Evolutionary conservation across 1,139 yeast species (phyloP).

Genomic region (Candida frijolesensis): DNA sequence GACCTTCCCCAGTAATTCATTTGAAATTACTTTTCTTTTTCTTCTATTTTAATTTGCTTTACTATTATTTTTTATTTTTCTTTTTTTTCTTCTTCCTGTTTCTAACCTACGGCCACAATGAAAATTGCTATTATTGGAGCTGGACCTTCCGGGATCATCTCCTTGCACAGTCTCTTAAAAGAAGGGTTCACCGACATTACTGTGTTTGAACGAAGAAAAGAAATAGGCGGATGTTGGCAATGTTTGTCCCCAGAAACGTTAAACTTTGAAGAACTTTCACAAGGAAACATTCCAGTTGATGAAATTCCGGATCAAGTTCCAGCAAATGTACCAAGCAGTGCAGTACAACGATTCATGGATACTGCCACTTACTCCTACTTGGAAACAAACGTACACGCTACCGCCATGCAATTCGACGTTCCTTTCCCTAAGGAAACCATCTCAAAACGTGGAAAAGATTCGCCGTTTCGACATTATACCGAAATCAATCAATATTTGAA

Average conservation of each 20-base stretch:
- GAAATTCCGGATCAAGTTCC: slow-evolving; percentile 22
- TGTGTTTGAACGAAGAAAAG: slow-evolving; percentile 44
- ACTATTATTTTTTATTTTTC: not conserved
- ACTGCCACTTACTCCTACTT: slow-evolving; percentile 51
- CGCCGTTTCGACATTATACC: slow-evolving; percentile 52
- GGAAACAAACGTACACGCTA: slow-evolving; percentile 64
- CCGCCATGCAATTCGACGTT: slow-evolving; percentile 55
- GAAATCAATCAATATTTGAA: slow-evolving; percentile 51
- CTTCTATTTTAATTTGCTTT: too few species aligned
- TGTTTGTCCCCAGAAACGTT: slow-evolving; percentile 24
- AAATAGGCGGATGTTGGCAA: slow-evolving; percentile 52
- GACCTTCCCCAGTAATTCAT: too few species aligned
- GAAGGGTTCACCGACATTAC: slow-evolving; percentile 48
- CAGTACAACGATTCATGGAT: slow-evolving; percentile 24
- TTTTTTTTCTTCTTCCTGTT: not conserved
- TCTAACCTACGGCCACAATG: not conserved
- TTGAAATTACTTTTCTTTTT: too few species aligned
- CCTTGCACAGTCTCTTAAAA: slow-evolving; percentile 53
- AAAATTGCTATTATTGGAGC: slow-evolving; percentile 59
- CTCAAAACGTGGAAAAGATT: slow-evolving; percentile 24
- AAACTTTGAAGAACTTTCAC: slow-evolving; percentile 18
- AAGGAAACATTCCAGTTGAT: slow-evolving; percentile 15
- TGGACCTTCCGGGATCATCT: slow-evolving; percentile 69
- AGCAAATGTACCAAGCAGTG: slow-evolving; percentile 35
- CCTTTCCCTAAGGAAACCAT: slow-evolving; percentile 36